A percentile compares a stretch with the other conserved stretches of the same genome.
These are phyloP conservation scores for Cercospora berteroae DNA, from an alignment of 2,329 filamentous ascomycete species.

Conservation along the genomic window DNA sequence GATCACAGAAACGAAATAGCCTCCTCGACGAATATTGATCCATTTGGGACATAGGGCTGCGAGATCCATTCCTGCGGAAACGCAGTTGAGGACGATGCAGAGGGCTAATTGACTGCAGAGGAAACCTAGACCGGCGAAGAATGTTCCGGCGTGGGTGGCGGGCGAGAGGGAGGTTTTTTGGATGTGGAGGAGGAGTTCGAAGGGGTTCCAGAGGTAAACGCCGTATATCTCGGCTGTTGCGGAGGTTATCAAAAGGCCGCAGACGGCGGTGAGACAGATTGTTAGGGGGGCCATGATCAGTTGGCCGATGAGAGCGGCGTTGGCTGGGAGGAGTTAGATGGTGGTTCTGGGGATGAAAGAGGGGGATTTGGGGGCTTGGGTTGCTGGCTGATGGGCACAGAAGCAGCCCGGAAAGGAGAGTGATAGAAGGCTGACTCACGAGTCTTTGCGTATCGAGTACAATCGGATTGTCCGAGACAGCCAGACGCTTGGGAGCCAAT, in stretches of 20 bases:
- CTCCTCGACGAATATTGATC: conserved; percentile 45
- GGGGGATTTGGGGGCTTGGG: not conserved
- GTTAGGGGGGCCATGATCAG: conserved; percentile 38
- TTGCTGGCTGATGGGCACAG: not conserved
- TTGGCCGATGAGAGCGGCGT: conserved; percentile 21
- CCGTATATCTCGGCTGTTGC: conserved; percentile 28
- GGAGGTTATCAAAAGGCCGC: conserved; percentile 33
- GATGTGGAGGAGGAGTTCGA: conserved; percentile 26
- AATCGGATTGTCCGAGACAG: conserved; percentile 23
- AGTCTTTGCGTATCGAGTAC: conserved; percentile 28
- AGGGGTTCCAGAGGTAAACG: conserved; percentile 30
- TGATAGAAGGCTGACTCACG: not conserved
- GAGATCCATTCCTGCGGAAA: conserved; percentile 45
- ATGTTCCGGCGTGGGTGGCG: conserved; percentile 30
- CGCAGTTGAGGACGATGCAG: conserved; percentile 42
- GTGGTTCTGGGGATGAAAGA: not conserved
- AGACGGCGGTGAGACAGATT: conserved; percentile 18
- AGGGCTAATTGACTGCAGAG: conserved; percentile 30
- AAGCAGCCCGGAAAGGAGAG: not conserved
- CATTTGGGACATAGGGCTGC: conserved; percentile 44
- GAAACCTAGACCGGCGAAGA: conserved; percentile 35
- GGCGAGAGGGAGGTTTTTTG: conserved; percentile 27
- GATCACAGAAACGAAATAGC: conserved; percentile 42
- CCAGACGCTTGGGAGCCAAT: conserved; percentile 19
- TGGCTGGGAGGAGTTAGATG: not conserved